Percentiles rank a stretch among this genome's conserved stretches.
Evolutionary conservation across 208 protist species (phyloP).

Genomic region (Acanthamoeba quina): DNA sequence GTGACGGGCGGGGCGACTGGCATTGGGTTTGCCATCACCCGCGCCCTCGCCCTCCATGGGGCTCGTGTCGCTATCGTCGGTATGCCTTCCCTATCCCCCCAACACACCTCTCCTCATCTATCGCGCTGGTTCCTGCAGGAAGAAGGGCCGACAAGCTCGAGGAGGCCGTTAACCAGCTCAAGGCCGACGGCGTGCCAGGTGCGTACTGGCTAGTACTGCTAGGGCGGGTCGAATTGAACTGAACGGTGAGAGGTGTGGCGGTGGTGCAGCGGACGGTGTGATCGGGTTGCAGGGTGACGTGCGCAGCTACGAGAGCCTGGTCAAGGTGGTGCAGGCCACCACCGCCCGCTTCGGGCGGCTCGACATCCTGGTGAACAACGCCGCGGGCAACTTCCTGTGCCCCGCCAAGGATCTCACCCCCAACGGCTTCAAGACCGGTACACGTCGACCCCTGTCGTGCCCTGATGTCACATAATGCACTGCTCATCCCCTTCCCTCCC

Average conservation of each 20-base stretch:
- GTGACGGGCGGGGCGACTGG: conserved; percentile 83
- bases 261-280: neutral
- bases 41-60: conserved; percentile 55
- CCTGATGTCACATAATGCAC: neutral
- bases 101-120: neutral
- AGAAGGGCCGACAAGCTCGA: conserved; percentile 16
- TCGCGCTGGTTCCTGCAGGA: neutral
- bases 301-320: conserved; percentile 5
- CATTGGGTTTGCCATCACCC: conserved; percentile 79
- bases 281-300: conserved; percentile 69
- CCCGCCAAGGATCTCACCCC: conserved; percentile 76
- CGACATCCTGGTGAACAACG: conserved; percentile 81
- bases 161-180: conserved; percentile 56
- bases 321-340: neutral
- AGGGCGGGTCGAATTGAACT: neutral
- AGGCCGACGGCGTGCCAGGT: conserved; percentile 27
- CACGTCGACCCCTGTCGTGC: neutral
- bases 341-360: conserved; percentile 25
- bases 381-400: conserved; percentile 83
- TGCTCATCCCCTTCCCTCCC: neutral
- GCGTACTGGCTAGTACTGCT: neutral
- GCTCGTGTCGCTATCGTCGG: conserved; percentile 58
- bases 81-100: neutral
- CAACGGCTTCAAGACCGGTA: conserved; percentile 81
- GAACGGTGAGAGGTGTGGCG: neutral